Evolutionary conservation across 2,329 filamentous ascomycete genomes (phyloP).

Genomic region (Fonsecaea pugnacius): DNA sequence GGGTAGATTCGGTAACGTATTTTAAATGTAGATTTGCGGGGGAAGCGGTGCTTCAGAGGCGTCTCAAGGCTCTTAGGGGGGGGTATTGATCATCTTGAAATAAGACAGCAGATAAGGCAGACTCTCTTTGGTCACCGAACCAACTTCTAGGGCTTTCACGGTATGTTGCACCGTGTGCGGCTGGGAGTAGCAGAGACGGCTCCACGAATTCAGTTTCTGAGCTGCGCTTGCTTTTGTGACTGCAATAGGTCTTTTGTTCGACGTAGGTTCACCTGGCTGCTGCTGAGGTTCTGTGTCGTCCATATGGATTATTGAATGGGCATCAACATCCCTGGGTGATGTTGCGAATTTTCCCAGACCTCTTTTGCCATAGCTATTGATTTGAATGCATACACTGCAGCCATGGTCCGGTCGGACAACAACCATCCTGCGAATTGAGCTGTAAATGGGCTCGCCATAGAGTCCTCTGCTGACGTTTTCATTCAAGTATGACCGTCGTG

Average conservation of each 20-base stretch:
- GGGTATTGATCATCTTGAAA: neutral
- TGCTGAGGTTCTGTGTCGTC: conserved; percentile 24
- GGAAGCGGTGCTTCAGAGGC: neutral
- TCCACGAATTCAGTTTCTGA: conserved; percentile 40
- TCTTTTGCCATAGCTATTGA: conserved; percentile 47
- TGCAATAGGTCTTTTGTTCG: conserved; percentile 45
- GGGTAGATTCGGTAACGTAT: conserved; percentile 1
- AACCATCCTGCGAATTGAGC: conserved; percentile 43
- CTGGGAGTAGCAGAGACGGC: conserved; percentile 48
- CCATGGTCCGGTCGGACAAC: conserved; percentile 39
- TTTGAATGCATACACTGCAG: conserved; percentile 44
- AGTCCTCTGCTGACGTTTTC: conserved; percentile 18
- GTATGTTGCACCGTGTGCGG: conserved; percentile 50
- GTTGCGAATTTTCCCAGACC: conserved; percentile 46
- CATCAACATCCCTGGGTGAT: conserved; percentile 34
- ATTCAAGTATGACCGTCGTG: neutral
- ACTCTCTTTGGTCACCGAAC: conserved; percentile 27
- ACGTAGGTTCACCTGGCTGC: conserved; percentile 38
- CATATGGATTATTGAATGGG: conserved; percentile 48
- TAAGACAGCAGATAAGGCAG: neutral
- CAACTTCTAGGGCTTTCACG: conserved; percentile 48
- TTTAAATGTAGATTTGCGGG: neutral
- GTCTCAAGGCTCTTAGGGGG: neutral
- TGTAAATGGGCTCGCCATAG: conserved; percentile 35
- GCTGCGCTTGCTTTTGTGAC: conserved; percentile 36